Evolutionary conservation across 2,329 filamentous ascomycete genomes (phyloP).

Genomic region (Corynespora cassiicola): DNA sequence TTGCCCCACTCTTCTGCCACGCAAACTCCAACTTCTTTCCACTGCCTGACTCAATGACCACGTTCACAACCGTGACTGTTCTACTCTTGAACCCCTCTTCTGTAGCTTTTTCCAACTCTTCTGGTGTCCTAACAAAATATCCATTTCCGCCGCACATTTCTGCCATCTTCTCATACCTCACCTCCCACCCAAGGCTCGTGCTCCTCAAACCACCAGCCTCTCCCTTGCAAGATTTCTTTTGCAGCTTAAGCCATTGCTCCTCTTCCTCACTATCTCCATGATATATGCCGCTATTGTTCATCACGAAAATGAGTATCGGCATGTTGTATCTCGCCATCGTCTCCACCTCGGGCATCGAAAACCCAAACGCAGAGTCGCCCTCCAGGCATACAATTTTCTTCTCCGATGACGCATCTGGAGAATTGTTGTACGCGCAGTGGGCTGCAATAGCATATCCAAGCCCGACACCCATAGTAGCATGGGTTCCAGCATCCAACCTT

Average conservation of each 20-base stretch:
- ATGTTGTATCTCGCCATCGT: slow-evolving; percentile 63
- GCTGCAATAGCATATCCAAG: slow-evolving; percentile 65
- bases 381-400: slow-evolving; percentile 65
- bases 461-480: slow-evolving; percentile 66
- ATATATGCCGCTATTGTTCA: slow-evolving; percentile 60
- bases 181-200: slow-evolving; percentile 61
- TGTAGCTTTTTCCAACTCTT: slow-evolving; percentile 59
- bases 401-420: slow-evolving; percentile 41
- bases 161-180: slow-evolving; percentile 62
- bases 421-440: slow-evolving; percentile 61
- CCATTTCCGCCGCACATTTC: slow-evolving; percentile 63
- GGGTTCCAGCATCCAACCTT: slow-evolving; percentile 64
- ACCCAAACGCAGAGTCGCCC: slow-evolving; percentile 64
- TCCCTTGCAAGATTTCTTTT: slow-evolving; percentile 37
- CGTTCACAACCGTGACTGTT: slow-evolving; percentile 61
- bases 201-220: slow-evolving; percentile 49
- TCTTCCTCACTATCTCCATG: slow-evolving; percentile 43
- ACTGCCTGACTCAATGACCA: slow-evolving; percentile 59
- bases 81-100: slow-evolving; percentile 56
- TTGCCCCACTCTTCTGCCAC: slow-evolving; percentile 7
- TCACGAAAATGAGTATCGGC: slow-evolving; percentile 61
- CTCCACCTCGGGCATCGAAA: slow-evolving; percentile 62
- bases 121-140: slow-evolving; percentile 58
- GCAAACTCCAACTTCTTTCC: slow-evolving; percentile 44
- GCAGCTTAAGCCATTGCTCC: slow-evolving; percentile 54